phyloP scores from a whole-genome alignment of 1,139 yeast genomes.

The Suhomyces bolitotheri region DNA sequence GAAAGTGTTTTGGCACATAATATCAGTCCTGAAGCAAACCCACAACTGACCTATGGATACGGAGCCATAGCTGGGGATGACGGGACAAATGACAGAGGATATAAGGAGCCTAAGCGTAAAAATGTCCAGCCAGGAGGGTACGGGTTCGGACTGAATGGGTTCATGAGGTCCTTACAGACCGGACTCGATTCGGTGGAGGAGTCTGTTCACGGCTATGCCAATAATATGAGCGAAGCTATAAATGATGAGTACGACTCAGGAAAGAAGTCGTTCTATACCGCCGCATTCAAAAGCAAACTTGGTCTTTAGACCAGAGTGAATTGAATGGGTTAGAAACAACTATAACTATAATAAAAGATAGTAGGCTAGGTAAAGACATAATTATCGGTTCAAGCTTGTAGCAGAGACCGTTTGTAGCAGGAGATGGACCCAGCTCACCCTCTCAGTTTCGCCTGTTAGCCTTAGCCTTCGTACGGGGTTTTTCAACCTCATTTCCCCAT shows the following conservation, averaged over 20 bases:
- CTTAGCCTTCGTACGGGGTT: too few relatives aligned
- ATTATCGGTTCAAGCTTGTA: too few relatives aligned
- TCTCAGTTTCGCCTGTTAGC: too few relatives aligned
- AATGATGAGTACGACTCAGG: slow-evolving; percentile 52
- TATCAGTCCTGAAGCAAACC: slow-evolving; percentile 50
- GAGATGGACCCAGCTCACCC: too few relatives aligned
- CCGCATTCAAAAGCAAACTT: slow-evolving; percentile 54
- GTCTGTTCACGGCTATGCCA: slow-evolving; percentile 58
- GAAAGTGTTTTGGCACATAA: slow-evolving; percentile 62
- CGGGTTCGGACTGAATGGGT: slow-evolving; percentile 34
- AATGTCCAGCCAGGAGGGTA: slow-evolving; percentile 26
- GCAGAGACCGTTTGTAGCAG: too few relatives aligned
- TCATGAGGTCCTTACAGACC: slow-evolving; percentile 51
- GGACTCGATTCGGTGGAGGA: slow-evolving; percentile 59
- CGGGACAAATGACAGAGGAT: slow-evolving; percentile 33
- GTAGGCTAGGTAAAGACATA: too few relatives aligned
- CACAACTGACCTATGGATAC: slow-evolving; percentile 31
- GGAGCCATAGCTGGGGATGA: slow-evolving; percentile 10
- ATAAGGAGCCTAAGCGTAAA: slow-evolving; percentile 52
- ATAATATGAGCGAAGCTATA: slow-evolving; percentile 53
- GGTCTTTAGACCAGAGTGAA: slow-evolving; percentile 38
- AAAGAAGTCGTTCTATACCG: slow-evolving; percentile 51
- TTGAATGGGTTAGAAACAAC: neutral
- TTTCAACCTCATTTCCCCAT: too few relatives aligned
- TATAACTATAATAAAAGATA: too few relatives aligned